Percentiles rank a stretch among this genome's conserved stretches.
phyloP scores from a whole-genome alignment of 2,329 filamentous ascomycete species.

The Cryoendolithus antarcticus region DNA sequence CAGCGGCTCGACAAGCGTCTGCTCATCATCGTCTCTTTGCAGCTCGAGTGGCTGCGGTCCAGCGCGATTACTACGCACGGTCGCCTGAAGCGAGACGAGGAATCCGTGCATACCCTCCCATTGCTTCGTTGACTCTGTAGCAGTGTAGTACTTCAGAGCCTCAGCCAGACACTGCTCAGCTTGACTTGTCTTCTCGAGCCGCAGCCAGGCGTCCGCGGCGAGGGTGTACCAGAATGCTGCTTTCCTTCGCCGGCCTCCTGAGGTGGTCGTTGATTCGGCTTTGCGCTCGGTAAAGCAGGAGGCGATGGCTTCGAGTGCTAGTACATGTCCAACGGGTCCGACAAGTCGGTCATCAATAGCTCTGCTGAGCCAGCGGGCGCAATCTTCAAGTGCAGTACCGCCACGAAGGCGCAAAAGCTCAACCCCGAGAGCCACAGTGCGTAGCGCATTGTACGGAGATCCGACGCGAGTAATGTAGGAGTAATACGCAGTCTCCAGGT shows the following conservation, averaged over 20 bases:
- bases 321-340: constrained; percentile 62
- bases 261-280: constrained; percentile 51
- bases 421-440: constrained; percentile 61
- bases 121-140: constrained; percentile 14
- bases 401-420: constrained; percentile 76
- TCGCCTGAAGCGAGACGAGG: constrained; percentile 55
- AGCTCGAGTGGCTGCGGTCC: constrained; percentile 24
- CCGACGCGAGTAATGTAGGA: constrained; percentile 81
- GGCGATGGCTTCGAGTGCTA: constrained; percentile 76
- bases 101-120: constrained; percentile 48
- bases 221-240: constrained; percentile 81
- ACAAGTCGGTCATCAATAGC: constrained; percentile 68
- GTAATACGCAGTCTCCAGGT: constrained; percentile 83
- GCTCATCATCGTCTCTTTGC: constrained; percentile 27
- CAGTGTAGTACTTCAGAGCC: constrained; percentile 44
- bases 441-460: constrained; percentile 65
- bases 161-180: constrained; percentile 66
- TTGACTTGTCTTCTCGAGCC: constrained; percentile 62
- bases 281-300: constrained; percentile 68
- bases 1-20: constrained; percentile 18
- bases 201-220: constrained; percentile 72
- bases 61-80: constrained; percentile 35
- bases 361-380: constrained; percentile 70
- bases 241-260: constrained; percentile 67
- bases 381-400: constrained; percentile 70